phyloP scores from a whole-genome alignment of 306 rosid genomes.

The Vigna nakashimae region DNA sequence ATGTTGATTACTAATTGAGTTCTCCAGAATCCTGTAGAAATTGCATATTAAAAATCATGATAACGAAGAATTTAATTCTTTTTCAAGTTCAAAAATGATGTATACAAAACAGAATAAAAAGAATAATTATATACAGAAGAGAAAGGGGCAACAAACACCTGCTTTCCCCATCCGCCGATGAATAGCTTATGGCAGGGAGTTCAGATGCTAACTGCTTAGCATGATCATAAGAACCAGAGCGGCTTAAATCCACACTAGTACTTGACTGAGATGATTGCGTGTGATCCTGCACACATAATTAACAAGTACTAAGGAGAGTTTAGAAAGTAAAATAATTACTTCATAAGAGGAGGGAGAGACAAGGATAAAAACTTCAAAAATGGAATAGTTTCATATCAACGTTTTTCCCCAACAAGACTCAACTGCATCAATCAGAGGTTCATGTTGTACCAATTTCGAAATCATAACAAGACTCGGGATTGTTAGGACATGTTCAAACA shows the following conservation, averaged over 20 bases:
- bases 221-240: constrained; percentile 68
- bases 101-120: constrained; percentile 13
- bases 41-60: constrained; percentile 21
- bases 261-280: constrained; percentile 59
- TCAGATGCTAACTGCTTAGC: constrained; percentile 81
- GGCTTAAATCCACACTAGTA: constrained; percentile 55
- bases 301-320: constrained; percentile 3
- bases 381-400: constrained; percentile 17
- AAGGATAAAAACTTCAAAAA: constrained; percentile 9
- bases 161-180: constrained; percentile 61
- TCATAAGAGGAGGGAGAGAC: neutral
- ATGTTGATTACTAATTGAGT: constrained; percentile 48
- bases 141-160: constrained; percentile 59
- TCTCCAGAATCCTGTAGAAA: constrained; percentile 64
- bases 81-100: constrained; percentile 12
- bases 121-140: constrained; percentile 30
- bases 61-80: constrained; percentile 19
- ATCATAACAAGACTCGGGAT: neutral
- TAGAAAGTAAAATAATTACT: constrained; percentile 27
- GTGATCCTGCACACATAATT: constrained; percentile 61
- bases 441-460: neutral
- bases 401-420: constrained; percentile 19
- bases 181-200: constrained; percentile 49
- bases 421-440: neutral
- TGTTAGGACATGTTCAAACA: neutral